Evolutionary conservation across 306 rosid genomes (phyloP), one percentile per base, ranked within the genome.

Genomic region (Vicia villosa): DNA sequence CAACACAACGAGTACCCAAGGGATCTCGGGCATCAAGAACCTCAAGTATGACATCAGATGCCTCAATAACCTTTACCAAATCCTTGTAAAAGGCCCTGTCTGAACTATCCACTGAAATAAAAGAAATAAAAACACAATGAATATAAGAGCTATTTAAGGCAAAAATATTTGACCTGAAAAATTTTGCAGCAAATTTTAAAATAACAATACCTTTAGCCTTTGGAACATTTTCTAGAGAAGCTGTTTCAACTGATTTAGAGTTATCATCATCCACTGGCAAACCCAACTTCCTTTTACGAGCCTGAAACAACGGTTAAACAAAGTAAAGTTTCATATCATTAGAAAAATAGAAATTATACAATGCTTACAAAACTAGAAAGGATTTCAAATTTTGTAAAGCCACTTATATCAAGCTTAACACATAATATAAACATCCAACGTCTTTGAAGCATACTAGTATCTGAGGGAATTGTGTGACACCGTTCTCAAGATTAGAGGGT

Each of bases 1-100:
- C 92, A 60, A 70, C 17, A 62, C 97, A 95, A 0, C 99, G 92
- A 5, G 97, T 89, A 68, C 99, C 99, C 70, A 95, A 77, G 17
- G 99, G 99, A 77, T 95, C 99, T 20, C 99, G 87, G 55, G 99
- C 99, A 82, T 95, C 99, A 78, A 95, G 90, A 37, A 95, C 99
- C 74, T 95, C 99, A 76, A 95, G 69, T 83, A 95, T 83, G 19
- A 95, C 99, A 84, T 95, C 97, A 17, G 99, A 95, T 12, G 86
- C 93, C 19, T 91, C 97, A 58, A 95, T 83, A 36, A 95, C 96
- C 77, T 87, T 86, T 8, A 81, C 95, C 82, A 95, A 81, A 75
- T 95, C 99, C 81, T 84, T 89, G 86, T 87, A 91, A 78, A 95
- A 95, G 62, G 89, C 89, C 73, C 86, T 86, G 63, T 89, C 99